Conservation (phyloP, 306 rosid genomes). For the Quillaja saponaria region DNA sequence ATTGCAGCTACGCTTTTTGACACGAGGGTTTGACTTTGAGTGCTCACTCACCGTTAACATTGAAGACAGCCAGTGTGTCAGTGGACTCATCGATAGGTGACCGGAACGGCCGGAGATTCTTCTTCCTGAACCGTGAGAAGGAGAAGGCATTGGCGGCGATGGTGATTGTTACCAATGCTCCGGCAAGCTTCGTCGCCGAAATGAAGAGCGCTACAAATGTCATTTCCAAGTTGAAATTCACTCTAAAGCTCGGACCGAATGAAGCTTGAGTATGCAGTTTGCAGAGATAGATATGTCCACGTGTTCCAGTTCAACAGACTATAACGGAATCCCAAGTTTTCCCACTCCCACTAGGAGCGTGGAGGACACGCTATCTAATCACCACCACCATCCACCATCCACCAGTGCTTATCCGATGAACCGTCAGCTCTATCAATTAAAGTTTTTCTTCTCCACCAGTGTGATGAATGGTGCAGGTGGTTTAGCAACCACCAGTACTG, state of each 20-base stretch:
- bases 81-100: conserved; percentile 78
- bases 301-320: conserved; percentile 1
- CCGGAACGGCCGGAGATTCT: conserved; percentile 64
- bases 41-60: conserved; percentile 41
- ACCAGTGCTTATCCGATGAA: too few relatives aligned
- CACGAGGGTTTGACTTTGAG: too few relatives aligned
- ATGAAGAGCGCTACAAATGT: conserved; percentile 56
- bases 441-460: too few relatives aligned
- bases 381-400: too few relatives aligned
- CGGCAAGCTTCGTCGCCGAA: conserved; percentile 80
- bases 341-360: too few relatives aligned
- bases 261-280: too few relatives aligned
- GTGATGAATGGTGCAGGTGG: too few relatives aligned
- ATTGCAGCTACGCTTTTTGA: not conserved
- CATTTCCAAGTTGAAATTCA: conserved; percentile 41
- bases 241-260: too few relatives aligned
- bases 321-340: too few relatives aligned
- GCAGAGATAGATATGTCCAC: not conserved
- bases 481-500: too few relatives aligned
- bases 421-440: too few relatives aligned
- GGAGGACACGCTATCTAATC: too few relatives aligned
- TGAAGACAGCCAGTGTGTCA: conserved; percentile 68
- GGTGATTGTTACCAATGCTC: conserved; percentile 54
- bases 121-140: conserved; percentile 54
- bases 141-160: conserved; percentile 82